These are phyloP conservation scores for Ambrosiella cleistominuta DNA, from an alignment of 2,329 filamentous ascomycete genomes.

Conservation along the genomic window DNA sequence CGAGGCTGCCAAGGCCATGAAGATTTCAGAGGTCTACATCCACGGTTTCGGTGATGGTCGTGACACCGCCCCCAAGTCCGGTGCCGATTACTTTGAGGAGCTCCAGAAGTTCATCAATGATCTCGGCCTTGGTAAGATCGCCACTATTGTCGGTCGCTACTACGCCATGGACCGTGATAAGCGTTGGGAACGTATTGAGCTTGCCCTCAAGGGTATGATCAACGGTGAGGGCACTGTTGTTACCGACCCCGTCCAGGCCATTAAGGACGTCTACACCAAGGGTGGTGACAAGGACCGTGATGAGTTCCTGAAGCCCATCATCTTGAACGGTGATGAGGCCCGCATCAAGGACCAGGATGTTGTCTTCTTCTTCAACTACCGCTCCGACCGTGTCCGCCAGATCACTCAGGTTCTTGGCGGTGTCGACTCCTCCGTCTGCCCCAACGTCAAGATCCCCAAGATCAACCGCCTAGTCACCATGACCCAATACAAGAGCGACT, in stretches of 20 bases:
- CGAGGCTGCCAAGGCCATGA: constrained; percentile 73
- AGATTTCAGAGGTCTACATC: constrained; percentile 82
- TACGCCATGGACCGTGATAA: constrained; percentile 99
- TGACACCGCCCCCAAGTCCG: constrained; percentile 94
- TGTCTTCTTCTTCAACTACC: constrained; percentile 99
- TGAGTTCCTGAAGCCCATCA: constrained; percentile 96
- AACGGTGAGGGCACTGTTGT: constrained; percentile 74
- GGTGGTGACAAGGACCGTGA: constrained; percentile 56
- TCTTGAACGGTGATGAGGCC: constrained; percentile 69
- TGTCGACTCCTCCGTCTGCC: constrained; percentile 75
- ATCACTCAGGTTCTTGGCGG: constrained; percentile 87
- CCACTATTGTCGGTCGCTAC: constrained; percentile 88
- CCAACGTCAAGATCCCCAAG: constrained; percentile 88
- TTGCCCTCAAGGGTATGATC: constrained; percentile 75
- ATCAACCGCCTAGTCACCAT: constrained; percentile 76
- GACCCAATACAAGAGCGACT: constrained; percentile 96
- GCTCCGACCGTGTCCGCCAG: constrained; percentile 90
- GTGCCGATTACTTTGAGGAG: constrained; percentile 71
- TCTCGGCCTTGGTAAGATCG: constrained; percentile 70
- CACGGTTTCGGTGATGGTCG: constrained; percentile 98
- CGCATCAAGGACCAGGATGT: constrained; percentile 85
- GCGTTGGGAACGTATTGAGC: constrained; percentile 88
- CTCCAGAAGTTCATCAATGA: constrained; percentile 67
- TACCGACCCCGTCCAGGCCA: constrained; percentile 66
- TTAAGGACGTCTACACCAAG: constrained; percentile 75